Base-by-base conservation (phyloP, 495 filamentous ascomycete genomes). In the Apiosordaria backusii region DNA sequence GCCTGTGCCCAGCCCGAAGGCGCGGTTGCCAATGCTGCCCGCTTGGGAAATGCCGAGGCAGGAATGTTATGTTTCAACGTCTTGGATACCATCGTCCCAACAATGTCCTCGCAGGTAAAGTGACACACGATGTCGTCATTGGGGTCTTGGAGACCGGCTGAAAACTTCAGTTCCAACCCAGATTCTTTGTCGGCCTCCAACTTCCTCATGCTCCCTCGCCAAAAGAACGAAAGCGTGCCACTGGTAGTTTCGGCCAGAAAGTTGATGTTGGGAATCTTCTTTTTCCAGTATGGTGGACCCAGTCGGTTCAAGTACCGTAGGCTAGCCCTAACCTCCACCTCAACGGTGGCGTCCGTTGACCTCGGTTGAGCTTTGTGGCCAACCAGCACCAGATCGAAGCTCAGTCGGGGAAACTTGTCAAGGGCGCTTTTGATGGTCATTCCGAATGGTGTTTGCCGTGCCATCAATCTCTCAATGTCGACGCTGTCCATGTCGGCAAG, bases 31-130 rank as follows among this genome's bases (percentile, higher is more conserved):
- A 13, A 13, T 3, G 35, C 35, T 7, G 9, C 35, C 16, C 10
- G 35, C 35, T 45, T 45, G 27, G 80, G 78, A 71, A 93, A 93
- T 1, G 81, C 71, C 0, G 81, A 82, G 0, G 76, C 66, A 2
- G 87, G 84, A 62, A 96, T 73, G 45, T 86, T 77, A 23, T 86
- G 89, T 50, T 86, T 86, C 10, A 97, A 68, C 10, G 83, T 77
- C 52, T 85, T 86, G 27, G 80, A 79, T 54, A 86, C 82, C 64
- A 85, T 75, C 0, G 96, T 97, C 2, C 94, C 96, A 67, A 94
- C 92, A 67, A 97, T 90, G 50, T 92, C 90, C 75, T 97, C 94
- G 69, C 95, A 97, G 77, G 90, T 90, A 15, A 92, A 83, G 75
- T 92, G 86, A 66, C 90, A 95, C 23, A 78, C 78, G 54, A 97